These are phyloP conservation scores for Trichoderma asperellum DNA, from an alignment of 2,329 filamentous ascomycete genomes.

Conservation along the genomic window DNA sequence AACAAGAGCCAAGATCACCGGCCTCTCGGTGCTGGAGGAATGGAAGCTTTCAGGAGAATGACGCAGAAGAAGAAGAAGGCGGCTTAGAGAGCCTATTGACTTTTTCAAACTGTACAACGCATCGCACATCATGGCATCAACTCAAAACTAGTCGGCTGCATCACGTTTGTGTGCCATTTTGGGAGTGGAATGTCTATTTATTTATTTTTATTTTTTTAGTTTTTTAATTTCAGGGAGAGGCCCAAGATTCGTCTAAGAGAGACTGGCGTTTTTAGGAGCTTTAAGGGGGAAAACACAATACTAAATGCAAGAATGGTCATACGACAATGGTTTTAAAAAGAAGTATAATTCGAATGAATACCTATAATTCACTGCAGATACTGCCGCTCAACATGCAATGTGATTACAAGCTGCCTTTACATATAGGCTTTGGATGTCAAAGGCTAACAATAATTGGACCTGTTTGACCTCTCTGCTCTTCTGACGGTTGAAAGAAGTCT, in stretches of 20 bases:
- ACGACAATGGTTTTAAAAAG: slow-evolving; percentile 1
- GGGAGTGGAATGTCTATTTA: not conserved
- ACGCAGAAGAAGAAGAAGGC: slow-evolving; percentile 65
- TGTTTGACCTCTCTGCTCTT: not conserved
- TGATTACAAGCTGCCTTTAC: not conserved
- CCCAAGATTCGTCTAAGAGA: not conserved
- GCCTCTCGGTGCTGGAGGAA: slow-evolving; percentile 65
- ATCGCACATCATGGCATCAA: not conserved
- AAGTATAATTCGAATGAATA: not conserved
- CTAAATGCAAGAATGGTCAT: slow-evolving; percentile 10
- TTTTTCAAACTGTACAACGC: not conserved
- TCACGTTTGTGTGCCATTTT: not conserved
- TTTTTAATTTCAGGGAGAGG: not conserved
- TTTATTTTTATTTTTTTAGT: too few relatives aligned
- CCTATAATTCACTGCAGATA: not conserved
- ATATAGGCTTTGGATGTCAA: not conserved
- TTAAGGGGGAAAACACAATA: not conserved
- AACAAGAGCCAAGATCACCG: slow-evolving; percentile 56
- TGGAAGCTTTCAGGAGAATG: slow-evolving; percentile 69
- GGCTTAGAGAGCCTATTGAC: slow-evolving; percentile 23
- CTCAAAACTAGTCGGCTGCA: not conserved
- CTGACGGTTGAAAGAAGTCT: not conserved
- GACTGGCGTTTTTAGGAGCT: slow-evolving; percentile 23
- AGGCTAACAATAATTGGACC: not conserved
- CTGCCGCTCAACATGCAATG: not conserved